phyloP scores from a whole-genome alignment of 2,329 filamentous ascomycete genomes.

The Botryosphaeria dothidea region DNA sequence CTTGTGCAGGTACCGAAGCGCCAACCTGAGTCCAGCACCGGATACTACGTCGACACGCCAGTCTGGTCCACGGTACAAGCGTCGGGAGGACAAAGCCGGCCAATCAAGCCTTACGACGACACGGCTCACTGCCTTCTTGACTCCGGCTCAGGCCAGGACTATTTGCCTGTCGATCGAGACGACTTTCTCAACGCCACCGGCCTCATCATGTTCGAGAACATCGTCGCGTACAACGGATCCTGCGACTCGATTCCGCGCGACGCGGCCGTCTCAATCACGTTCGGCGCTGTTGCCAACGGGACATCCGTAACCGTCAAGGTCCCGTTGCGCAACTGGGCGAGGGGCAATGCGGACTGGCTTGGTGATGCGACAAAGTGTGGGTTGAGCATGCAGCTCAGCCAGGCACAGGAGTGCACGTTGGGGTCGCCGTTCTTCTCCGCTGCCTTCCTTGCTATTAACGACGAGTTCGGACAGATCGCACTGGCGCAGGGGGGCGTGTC shows the following conservation, averaged over 20 bases:
- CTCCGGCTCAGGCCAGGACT: slow-evolving; percentile 31
- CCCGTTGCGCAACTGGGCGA: background rate
- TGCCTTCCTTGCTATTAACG: slow-evolving; percentile 36
- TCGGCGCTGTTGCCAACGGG: slow-evolving; percentile 19
- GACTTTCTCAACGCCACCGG: slow-evolving; percentile 27
- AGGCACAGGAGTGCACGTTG: slow-evolving; percentile 29
- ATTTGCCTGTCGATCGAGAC: slow-evolving; percentile 24
- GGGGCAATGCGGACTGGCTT: background rate
- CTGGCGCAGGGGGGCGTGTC: slow-evolving; percentile 38
- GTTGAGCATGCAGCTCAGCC: slow-evolving; percentile 26
- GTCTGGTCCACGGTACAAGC: background rate
- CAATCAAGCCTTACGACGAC: slow-evolving; percentile 3
- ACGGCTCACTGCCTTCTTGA: slow-evolving; percentile 31
- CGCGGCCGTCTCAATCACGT: background rate
- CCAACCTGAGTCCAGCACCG: background rate
- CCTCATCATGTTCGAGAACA: background rate
- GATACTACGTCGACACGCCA: slow-evolving; percentile 1
- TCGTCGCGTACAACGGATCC: background rate
- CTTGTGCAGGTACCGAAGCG: slow-evolving; percentile 32
- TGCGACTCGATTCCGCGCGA: background rate
- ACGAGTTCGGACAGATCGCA: slow-evolving; percentile 31
- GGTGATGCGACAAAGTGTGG: background rate
- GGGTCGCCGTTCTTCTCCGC: slow-evolving; percentile 34
- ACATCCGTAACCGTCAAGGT: slow-evolving; percentile 4
- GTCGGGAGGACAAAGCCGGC: background rate